These are phyloP conservation scores for Colletotrichum sp. DNA, from an alignment of 2,329 filamentous ascomycete genomes.

Conservation along the genomic window DNA sequence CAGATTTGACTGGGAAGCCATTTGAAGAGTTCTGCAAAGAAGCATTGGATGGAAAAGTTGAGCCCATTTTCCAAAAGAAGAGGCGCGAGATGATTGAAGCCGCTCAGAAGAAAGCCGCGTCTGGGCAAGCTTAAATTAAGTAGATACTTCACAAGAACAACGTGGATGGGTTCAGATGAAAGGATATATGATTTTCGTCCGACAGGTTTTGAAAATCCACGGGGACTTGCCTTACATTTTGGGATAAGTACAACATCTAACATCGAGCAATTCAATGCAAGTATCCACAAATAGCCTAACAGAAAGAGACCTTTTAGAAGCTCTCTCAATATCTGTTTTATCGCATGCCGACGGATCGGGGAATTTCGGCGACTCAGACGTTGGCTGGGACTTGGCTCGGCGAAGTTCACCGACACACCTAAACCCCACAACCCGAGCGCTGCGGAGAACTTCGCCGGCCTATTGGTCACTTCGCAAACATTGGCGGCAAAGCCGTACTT, in stretches of 20 bases:
- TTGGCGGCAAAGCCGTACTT: not conserved
- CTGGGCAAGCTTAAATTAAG: not conserved
- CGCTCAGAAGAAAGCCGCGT: not conserved
- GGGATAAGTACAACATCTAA: fast-evolving
- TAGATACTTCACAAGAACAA: not conserved
- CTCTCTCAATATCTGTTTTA: not conserved
- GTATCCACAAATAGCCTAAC: not conserved
- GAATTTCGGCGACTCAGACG: not conserved
- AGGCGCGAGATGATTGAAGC: not conserved
- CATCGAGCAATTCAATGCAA: not conserved
- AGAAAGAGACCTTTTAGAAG: fast-evolving
- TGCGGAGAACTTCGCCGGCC: not conserved
- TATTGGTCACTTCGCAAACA: not conserved
- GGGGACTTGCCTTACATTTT: not conserved
- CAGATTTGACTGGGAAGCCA: conserved; percentile 40
- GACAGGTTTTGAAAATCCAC: fast-evolving
- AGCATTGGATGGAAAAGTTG: not conserved
- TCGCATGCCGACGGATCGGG: not conserved
- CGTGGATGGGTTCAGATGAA: not conserved
- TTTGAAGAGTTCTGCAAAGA: conserved; percentile 4
- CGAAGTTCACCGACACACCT: not conserved
- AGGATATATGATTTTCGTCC: fast-evolving
- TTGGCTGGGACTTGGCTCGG: not conserved
- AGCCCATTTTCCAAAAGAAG: not conserved
- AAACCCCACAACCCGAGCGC: not conserved